phyloP scores from a whole-genome alignment of 768 basidiomycete genomes.

The Podaxis mareebaensis region DNA sequence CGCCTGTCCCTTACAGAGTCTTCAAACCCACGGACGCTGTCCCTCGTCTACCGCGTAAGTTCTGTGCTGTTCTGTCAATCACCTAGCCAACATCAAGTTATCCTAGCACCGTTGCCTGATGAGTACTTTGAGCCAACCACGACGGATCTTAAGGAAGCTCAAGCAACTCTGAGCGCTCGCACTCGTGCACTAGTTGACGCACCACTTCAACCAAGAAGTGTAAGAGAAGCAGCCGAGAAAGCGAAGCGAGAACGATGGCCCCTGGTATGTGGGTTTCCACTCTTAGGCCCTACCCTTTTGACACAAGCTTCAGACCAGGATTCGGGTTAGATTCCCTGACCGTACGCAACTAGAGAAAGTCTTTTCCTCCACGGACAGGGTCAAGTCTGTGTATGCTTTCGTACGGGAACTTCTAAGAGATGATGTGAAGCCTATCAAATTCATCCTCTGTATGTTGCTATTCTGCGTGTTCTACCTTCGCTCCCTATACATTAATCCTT shows the following conservation, averaged over 20 bases:
- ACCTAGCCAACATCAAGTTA: background rate
- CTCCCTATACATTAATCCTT: constrained; percentile 2
- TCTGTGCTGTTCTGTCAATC: constrained; percentile 6
- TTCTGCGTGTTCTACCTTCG: background rate
- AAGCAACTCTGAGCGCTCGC: constrained; percentile 60
- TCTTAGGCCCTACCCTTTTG: constrained; percentile 1
- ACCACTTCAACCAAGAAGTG: constrained; percentile 65
- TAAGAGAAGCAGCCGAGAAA: constrained; percentile 62
- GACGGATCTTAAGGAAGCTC: constrained; percentile 70
- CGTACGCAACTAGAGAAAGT: constrained; percentile 76
- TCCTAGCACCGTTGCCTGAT: constrained; percentile 59
- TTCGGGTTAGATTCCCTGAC: constrained; percentile 81
- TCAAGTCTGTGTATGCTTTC: constrained; percentile 82
- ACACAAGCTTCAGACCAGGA: constrained; percentile 57
- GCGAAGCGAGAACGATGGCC: constrained; percentile 72
- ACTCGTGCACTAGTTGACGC: constrained; percentile 66
- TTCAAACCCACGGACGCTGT: constrained; percentile 9
- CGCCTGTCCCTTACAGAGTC: constrained; percentile 5
- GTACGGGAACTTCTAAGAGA: constrained; percentile 71
- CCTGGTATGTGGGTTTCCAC: constrained; percentile 43
- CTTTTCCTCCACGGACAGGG: constrained; percentile 79
- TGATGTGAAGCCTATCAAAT: constrained; percentile 78
- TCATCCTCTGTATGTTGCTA: constrained; percentile 70
- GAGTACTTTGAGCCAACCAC: constrained; percentile 73
- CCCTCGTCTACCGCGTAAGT: constrained; percentile 14